A percentile compares a stretch with the other conserved stretches of the same genome.
Conservation (phyloP, 2,329 filamentous ascomycete species). For the Mycogone perniciosa region DNA sequence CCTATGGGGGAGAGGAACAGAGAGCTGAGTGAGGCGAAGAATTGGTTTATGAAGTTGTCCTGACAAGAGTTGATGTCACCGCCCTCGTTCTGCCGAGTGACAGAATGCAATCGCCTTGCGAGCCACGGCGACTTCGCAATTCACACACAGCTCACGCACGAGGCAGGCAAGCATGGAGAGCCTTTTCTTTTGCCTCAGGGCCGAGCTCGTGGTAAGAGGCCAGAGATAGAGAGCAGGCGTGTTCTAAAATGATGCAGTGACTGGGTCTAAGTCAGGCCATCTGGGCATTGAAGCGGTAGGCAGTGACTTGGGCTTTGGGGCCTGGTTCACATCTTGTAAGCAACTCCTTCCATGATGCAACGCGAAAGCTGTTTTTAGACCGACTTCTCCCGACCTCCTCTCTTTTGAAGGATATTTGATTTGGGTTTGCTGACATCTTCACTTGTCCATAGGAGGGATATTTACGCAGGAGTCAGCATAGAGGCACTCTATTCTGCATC, state of each 20-base stretch:
- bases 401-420: no score
- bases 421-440: no score
- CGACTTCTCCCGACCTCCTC: no score
- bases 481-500: no score
- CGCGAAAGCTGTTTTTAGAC: no score
- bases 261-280: not conserved
- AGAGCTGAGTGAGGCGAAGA: not conserved
- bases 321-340: not conserved
- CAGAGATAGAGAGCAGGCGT: not conserved
- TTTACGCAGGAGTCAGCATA: no score
- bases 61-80: slow-evolving; percentile 2
- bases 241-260: not conserved
- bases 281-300: not conserved
- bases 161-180: not conserved
- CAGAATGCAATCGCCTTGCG: not conserved
- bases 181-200: not conserved
- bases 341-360: not conserved
- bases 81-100: slow-evolving; percentile 9
- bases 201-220: not conserved
- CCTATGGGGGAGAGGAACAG: not conserved
- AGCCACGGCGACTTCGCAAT: not conserved
- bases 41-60: slow-evolving; percentile 3
- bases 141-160: not conserved
- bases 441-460: no score
- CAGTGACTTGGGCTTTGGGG: not conserved